Evolutionary conservation across 495 filamentous ascomycete species (phyloP).

Genomic region (Parachaetomium inaequale): DNA sequence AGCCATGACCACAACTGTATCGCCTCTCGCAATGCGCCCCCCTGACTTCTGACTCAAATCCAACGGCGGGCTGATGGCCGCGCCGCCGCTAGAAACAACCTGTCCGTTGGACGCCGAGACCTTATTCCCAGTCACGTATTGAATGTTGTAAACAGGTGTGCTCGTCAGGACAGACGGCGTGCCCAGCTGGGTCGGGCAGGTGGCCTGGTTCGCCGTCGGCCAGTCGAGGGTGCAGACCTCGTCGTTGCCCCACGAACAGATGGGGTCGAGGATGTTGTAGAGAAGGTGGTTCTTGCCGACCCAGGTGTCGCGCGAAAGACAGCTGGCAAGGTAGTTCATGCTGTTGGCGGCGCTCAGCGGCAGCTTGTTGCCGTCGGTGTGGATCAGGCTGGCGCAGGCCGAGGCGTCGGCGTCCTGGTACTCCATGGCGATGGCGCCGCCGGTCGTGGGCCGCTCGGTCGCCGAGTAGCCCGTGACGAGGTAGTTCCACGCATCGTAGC

Average conservation of each 20-base stretch:
- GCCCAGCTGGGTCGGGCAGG: conserved; percentile 39
- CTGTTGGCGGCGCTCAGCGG: conserved; percentile 50
- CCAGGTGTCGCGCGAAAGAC: conserved; percentile 42
- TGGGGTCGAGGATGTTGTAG: conserved; percentile 45
- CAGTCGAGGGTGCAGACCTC: conserved; percentile 45
- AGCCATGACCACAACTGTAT: not conserved
- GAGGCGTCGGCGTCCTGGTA: conserved; percentile 37
- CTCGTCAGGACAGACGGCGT: conserved; percentile 32
- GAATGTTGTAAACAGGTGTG: conserved; percentile 47
- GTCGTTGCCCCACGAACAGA: conserved; percentile 44
- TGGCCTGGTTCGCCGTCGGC: conserved; percentile 45
- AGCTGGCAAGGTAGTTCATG: conserved; percentile 48
- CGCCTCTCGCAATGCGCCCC: not conserved
- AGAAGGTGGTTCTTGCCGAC: conserved; percentile 42
- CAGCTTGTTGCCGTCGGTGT: conserved; percentile 42
- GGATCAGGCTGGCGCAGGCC: conserved; percentile 38
- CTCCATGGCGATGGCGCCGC: conserved; percentile 43
- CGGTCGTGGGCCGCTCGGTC: conserved; percentile 41
- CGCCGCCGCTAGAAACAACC: conserved; percentile 26
- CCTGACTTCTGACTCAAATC: conserved; percentile 1
- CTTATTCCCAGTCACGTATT: conserved; percentile 42
- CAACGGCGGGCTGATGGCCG: not conserved
- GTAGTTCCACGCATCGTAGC: conserved; percentile 52
- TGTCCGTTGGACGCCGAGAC: conserved; percentile 37
- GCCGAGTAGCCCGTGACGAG: conserved; percentile 45